Conservation (phyloP, 805 yeast genomes). For the Torulaspora gathmanii region DNA sequence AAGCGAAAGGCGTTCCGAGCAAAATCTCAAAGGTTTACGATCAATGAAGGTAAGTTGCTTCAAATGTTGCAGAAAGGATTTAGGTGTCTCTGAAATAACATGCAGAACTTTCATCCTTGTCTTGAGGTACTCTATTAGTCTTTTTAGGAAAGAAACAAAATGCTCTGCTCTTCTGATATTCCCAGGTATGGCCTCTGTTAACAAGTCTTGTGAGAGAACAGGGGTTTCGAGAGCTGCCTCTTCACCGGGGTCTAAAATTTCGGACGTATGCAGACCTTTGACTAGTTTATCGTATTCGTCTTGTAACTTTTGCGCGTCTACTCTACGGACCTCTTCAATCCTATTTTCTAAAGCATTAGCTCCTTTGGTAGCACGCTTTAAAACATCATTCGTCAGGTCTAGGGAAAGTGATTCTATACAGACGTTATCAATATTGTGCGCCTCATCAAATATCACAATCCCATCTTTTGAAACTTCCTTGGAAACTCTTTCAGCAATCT, state of each 20-base stretch:
- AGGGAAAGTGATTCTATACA: slow-evolving; percentile 93
- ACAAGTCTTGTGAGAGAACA: slow-evolving; percentile 73
- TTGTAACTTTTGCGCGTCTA: slow-evolving; percentile 78
- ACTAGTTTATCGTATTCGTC: slow-evolving; percentile 89
- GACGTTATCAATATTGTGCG: slow-evolving; percentile 97
- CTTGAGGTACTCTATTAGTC: slow-evolving; percentile 90
- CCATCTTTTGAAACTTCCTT: slow-evolving; percentile 86
- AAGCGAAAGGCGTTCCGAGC: slow-evolving; percentile 85
- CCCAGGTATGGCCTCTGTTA: slow-evolving; percentile 95
- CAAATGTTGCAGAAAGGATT: slow-evolving; percentile 84
- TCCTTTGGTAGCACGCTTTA: slow-evolving; percentile 83
- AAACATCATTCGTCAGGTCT: slow-evolving; percentile 84
- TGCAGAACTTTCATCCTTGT: slow-evolving; percentile 97
- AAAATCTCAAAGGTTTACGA: slow-evolving; percentile 82
- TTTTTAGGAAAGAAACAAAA: slow-evolving; percentile 84
- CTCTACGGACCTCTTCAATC: slow-evolving; percentile 77
- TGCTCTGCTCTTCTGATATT: slow-evolving; percentile 96
- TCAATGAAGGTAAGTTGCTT: slow-evolving; percentile 92
- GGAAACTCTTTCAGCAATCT: slow-evolving; percentile 93
- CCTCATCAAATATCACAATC: slow-evolving; percentile 95
- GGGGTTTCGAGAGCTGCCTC: slow-evolving; percentile 76
- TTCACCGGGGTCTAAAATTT: slow-evolving; percentile 52
- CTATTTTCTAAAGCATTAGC: slow-evolving; percentile 72
- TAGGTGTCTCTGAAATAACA: slow-evolving; percentile 97
- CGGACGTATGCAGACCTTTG: slow-evolving; percentile 81